A percentile compares a stretch with the other conserved stretches of the same genome.
Evolutionary conservation across 1,139 yeast genomes (phyloP).

Genomic region (Pichia sp.): DNA sequence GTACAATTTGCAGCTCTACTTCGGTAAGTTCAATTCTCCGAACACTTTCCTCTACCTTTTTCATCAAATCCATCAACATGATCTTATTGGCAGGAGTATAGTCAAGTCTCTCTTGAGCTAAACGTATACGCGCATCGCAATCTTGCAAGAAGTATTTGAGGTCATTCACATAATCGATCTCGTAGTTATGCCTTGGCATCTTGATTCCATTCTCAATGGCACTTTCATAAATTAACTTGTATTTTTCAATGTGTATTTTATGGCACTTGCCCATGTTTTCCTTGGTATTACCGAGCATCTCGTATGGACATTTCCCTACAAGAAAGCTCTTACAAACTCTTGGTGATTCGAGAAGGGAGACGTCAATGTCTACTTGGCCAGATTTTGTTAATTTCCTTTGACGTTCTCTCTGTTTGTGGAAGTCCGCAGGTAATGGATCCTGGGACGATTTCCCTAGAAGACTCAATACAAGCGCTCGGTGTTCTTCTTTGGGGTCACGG

Average conservation of each 20-base stretch:
- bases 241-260: constrained; percentile 36
- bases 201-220: constrained; percentile 48
- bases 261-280: background rate
- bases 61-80: constrained; percentile 49
- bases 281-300: background rate
- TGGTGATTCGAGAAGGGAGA: constrained; percentile 45
- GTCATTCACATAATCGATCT: constrained; percentile 55
- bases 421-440: too few species aligned
- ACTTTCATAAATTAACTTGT: constrained; percentile 61
- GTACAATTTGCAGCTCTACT: constrained; percentile 33
- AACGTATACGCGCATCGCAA: constrained; percentile 57
- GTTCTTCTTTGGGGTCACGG: too few species aligned
- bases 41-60: constrained; percentile 62
- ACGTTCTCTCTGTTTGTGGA: too few species aligned
- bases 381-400: too few species aligned
- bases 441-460: too few species aligned
- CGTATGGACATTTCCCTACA: constrained; percentile 46
- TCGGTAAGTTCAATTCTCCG: constrained; percentile 59
- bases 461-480: too few species aligned
- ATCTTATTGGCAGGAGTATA: constrained; percentile 60
- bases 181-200: constrained; percentile 40
- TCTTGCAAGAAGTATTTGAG: constrained; percentile 53
- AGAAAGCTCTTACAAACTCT: constrained; percentile 74
- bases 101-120: constrained; percentile 63
- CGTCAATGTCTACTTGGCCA: too few species aligned